A percentile compares a stretch with the other conserved stretches of the same genome.
These are phyloP conservation scores for Solanum chmielewskii DNA, from an alignment of 257 asterid species.

Conservation along the genomic window DNA sequence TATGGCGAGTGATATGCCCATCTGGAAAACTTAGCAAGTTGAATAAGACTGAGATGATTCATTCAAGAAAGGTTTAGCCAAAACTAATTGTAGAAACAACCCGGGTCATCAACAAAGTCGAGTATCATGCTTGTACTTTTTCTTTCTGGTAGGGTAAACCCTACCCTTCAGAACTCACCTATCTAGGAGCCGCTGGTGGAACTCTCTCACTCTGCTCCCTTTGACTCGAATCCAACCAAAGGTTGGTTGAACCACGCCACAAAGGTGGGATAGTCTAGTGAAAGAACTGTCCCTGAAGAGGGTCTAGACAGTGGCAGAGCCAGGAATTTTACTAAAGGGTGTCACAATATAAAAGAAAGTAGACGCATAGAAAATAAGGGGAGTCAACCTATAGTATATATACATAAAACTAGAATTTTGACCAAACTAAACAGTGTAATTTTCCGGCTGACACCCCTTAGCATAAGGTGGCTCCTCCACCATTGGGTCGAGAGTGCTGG, in stretches of 20 bases:
- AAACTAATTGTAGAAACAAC: neutral
- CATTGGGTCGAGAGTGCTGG: neutral
- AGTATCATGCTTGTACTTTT: neutral
- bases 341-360: neutral
- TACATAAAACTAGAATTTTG: neutral
- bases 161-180: neutral
- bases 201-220: neutral
- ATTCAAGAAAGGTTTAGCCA: neutral
- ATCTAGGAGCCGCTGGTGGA: neutral
- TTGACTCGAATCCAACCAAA: neutral
- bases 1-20: neutral
- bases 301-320: too few relatives aligned
- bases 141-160: neutral
- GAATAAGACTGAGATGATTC: neutral
- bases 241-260: neutral
- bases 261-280: neutral
- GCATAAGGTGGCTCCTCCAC: neutral
- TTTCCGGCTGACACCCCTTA: neutral
- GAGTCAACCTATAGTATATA: neutral
- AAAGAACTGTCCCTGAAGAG: neutral
- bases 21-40: neutral
- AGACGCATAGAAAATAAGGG: neutral
- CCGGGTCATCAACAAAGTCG: neutral
- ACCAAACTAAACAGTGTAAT: neutral
- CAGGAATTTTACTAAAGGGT: neutral